phyloP scores from a whole-genome alignment of 225 moss, liverwort and hornwort genomes.

The Ulota crispa region DNA sequence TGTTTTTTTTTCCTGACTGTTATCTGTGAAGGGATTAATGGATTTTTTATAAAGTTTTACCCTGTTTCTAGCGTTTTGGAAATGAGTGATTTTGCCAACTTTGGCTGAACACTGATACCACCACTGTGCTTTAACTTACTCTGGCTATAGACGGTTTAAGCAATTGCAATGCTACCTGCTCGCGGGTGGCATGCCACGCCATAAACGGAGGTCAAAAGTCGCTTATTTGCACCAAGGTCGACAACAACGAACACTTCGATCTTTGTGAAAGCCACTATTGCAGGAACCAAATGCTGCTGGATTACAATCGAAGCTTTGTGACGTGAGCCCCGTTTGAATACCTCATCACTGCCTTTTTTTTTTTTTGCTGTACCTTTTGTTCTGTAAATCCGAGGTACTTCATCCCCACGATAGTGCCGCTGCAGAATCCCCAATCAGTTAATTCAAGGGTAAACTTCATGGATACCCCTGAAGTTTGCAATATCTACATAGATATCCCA shows the following conservation, averaged over 20 bases:
- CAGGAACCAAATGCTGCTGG: neutral
- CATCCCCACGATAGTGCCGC: neutral
- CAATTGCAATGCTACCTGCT: constrained; percentile 12
- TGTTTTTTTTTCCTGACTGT: neutral
- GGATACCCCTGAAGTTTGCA: too few relatives aligned
- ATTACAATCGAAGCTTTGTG: constrained; percentile 19
- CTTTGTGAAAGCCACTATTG: neutral
- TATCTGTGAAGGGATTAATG: too few relatives aligned
- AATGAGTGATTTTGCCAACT: neutral
- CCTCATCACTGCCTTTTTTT: too few relatives aligned
- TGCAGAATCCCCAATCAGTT: neutral
- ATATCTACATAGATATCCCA: too few relatives aligned
- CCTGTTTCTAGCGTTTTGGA: neutral
- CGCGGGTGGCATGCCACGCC: neutral
- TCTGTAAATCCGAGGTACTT: neutral
- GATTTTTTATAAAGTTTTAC: neutral
- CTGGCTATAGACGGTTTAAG: constrained; percentile 2
- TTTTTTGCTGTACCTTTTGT: neutral
- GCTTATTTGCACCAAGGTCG: neutral
- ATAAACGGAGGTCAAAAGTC: neutral
- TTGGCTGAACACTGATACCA: neutral
- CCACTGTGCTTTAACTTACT: neutral
- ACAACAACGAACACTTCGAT: neutral
- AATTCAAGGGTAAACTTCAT: too few relatives aligned
- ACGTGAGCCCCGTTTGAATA: constrained; percentile 3